These are phyloP conservation scores for Puccinia horiana DNA, from an alignment of 1,284 basidiomycete genomes.

Conservation along the genomic window DNA sequence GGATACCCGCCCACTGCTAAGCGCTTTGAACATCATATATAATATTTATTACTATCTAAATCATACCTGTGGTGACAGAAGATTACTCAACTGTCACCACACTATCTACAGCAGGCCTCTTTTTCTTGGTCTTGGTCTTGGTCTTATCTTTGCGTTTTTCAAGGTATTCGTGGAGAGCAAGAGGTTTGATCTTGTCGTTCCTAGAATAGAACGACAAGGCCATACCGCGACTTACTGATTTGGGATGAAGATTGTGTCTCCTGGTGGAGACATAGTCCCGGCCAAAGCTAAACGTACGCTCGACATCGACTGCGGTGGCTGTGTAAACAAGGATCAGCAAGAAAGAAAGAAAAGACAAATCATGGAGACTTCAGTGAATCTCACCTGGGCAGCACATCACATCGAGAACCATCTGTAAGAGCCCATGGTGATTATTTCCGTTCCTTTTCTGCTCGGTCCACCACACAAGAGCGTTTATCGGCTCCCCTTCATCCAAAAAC, in stretches of 20 bases:
- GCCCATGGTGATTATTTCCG: background rate
- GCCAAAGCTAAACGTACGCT: conserved; percentile 8
- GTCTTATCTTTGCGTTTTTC: background rate
- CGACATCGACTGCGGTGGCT: conserved; percentile 5
- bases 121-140: background rate
- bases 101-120: background rate
- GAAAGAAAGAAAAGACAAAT: no score
- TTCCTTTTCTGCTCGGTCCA: background rate
- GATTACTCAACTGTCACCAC: conserved; percentile 3
- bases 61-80: no score
- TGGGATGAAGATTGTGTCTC: background rate
- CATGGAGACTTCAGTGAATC: no score
- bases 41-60: no score
- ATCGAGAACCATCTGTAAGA: conserved; percentile 9
- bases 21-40: no score
- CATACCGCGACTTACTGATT: conserved; percentile 10
- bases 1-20: no score
- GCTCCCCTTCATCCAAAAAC: background rate
- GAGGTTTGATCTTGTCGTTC: conserved; percentile 13
- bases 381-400: conserved; percentile 12
- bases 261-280: no score
- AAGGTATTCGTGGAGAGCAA: conserved; percentile 4
- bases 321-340: background rate
- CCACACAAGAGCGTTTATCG: background rate
- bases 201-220: conserved; percentile 8